Base-by-base conservation (phyloP, 2,329 filamentous ascomycete species). In the Xylariales sp. region DNA sequence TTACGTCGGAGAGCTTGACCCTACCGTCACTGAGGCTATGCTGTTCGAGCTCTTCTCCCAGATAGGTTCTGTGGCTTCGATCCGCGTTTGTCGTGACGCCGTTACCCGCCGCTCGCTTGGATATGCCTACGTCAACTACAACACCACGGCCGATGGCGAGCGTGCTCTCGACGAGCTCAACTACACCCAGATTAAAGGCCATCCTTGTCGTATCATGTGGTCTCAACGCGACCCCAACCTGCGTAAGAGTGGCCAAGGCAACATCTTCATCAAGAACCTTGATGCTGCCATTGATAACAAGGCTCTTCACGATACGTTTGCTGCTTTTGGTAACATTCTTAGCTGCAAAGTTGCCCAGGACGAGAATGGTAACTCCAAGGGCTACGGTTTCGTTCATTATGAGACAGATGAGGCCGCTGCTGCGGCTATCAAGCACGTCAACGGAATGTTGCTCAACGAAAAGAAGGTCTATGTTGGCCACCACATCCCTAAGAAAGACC, bases 111-210 rank as follows among this genome's bases (percentile, higher is more conserved):
- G 96, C 83, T 99, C 96, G 73, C 93, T 99, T 75, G 96, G 96
- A 75, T 99, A 99, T 83, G 96, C 96, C 83, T 99, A 99, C 83
- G 96, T 99, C 84, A 99, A 99, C 90, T 99, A 98, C 90, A 99
- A 98, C 88, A 95, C 93, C 82, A 97, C 94, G 71, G 83, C 90
- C 71, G 96, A 99, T 81, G 96, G 96, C 77, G 96, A 99, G 88
- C 97, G 97, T 84, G 96, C 96, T 78, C 91, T 99, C 70, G 96
- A 99, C 85, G 96, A 99, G 85, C 89, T 99, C 77, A 99, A 99
- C 90, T 99, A 99, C 88, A 99, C 96, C 72, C 87, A 97, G 77
- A 98, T 99, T 87, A 98, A 98, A 89, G 94, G 94, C 78, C 94
- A 93, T 80, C 95, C 96, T 69, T 99, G 96, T 92, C 95, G 96